A percentile compares a stretch with the other conserved stretches of the same genome.
These are phyloP conservation scores for Camellia japonica DNA, from an alignment of 148 eudicot genomes.

Conservation along the genomic window DNA sequence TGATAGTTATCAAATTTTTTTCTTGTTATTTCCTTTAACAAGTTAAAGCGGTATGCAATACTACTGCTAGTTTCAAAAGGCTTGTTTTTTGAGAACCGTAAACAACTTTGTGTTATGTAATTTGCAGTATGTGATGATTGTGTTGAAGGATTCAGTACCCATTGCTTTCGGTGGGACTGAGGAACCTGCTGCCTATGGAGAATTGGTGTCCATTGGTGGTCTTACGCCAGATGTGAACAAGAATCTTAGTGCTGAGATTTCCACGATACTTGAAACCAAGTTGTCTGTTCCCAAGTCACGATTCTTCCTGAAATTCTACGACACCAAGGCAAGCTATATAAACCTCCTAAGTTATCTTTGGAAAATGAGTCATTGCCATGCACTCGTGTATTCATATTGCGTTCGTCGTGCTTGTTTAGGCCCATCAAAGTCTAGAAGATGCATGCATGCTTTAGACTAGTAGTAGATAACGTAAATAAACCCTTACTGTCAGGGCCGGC, in stretches of 20 bases:
- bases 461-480: slow-evolving; percentile 63
- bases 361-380: slow-evolving; percentile 7
- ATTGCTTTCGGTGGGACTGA: slow-evolving; percentile 94
- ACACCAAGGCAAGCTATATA: slow-evolving; percentile 63
- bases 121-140: slow-evolving; percentile 92
- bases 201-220: slow-evolving; percentile 88
- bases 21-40: background rate
- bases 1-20: background rate
- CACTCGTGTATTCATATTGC: slow-evolving; percentile 38
- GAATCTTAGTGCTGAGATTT: slow-evolving; percentile 86
- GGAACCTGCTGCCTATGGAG: slow-evolving; percentile 95
- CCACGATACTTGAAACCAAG: slow-evolving; percentile 72
- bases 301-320: slow-evolving; percentile 85
- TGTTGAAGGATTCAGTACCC: slow-evolving; percentile 89
- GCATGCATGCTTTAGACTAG: slow-evolving; percentile 98
- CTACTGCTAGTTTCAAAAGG: background rate
- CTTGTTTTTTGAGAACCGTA: background rate
- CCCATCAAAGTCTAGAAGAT: slow-evolving; percentile 69
- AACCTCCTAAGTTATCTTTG: background rate
- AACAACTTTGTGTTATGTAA: slow-evolving; percentile 4
- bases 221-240: slow-evolving; percentile 77
- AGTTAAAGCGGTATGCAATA: background rate
- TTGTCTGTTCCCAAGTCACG: slow-evolving; percentile 71
- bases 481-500: slow-evolving; percentile 6
- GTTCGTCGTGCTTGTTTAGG: slow-evolving; percentile 66